Conservation (phyloP, 2,329 filamentous ascomycete genomes). For the Trichoderma semiorbis region DNA sequence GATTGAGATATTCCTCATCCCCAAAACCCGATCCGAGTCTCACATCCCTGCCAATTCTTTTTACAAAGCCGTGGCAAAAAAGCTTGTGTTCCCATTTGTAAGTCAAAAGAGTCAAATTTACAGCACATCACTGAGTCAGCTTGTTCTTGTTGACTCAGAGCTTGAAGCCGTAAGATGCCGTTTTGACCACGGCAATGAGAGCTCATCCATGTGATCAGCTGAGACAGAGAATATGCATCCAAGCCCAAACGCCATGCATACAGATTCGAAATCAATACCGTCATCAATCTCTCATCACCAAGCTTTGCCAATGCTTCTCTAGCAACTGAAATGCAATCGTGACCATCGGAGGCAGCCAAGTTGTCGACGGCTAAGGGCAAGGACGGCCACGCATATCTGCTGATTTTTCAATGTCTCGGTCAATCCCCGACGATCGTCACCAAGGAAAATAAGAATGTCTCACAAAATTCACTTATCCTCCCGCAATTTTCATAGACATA, state of each 20-base stretch:
- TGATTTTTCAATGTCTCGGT: conserved; percentile 4
- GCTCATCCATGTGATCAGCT: background rate
- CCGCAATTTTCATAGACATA: background rate
- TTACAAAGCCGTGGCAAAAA: background rate
- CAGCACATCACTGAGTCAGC: background rate
- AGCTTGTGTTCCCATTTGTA: background rate
- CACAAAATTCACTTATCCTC: background rate
- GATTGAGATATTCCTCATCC: background rate
- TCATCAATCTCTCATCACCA: background rate
- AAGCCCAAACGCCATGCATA: background rate
- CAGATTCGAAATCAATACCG: background rate
- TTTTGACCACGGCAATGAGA: background rate
- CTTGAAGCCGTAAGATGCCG: background rate
- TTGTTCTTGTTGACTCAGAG: background rate
- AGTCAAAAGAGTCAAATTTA: background rate
- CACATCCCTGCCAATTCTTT: background rate
- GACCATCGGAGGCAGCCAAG: background rate
- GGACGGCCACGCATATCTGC: background rate
- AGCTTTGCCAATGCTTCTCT: background rate
- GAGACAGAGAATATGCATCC: background rate
- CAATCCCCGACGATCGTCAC: background rate
- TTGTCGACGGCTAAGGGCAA: background rate
- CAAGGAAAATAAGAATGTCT: background rate
- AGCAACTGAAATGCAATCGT: background rate
- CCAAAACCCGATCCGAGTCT: background rate